phyloP scores from a whole-genome alignment of 208 protist species.

The Leishmania gerbilli region DNA sequence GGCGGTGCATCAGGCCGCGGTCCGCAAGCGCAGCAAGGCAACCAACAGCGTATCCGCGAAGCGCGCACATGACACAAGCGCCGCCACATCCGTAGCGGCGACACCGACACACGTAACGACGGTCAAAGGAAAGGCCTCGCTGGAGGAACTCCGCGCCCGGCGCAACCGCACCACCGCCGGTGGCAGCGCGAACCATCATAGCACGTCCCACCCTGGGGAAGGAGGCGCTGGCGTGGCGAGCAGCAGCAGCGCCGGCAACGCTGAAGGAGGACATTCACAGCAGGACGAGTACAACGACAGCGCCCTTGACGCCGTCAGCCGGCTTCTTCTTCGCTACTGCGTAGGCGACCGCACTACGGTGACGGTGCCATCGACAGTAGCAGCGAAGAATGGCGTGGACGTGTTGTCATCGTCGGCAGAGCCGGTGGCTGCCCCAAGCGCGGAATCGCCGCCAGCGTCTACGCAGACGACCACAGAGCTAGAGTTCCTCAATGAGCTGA shows the following conservation, averaged over 20 bases:
- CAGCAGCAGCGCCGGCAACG: slow-evolving; percentile 3
- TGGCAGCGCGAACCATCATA: background rate
- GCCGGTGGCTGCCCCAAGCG: background rate
- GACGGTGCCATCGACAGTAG: slow-evolving; percentile 9
- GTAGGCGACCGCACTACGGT: background rate
- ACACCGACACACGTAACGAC: slow-evolving; percentile 37
- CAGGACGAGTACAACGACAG: slow-evolving; percentile 35
- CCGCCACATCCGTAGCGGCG: slow-evolving; percentile 9
- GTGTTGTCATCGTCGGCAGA: background rate
- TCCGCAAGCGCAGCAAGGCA: slow-evolving; percentile 34
- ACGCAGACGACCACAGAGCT: slow-evolving; percentile 35
- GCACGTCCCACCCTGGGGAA: background rate
- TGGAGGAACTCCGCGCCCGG: slow-evolving; percentile 51
- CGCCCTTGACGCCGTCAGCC: slow-evolving; percentile 53
- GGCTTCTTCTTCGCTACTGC: slow-evolving; percentile 60
- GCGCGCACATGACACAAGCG: slow-evolving; percentile 16
- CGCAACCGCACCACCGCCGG: slow-evolving; percentile 37
- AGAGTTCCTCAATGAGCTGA: slow-evolving; percentile 42
- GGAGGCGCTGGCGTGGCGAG: background rate
- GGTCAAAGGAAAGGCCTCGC: slow-evolving; percentile 34
- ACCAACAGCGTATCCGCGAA: slow-evolving; percentile 21
- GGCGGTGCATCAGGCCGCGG: slow-evolving; percentile 24
- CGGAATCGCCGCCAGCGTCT: slow-evolving; percentile 12
- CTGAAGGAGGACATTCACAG: background rate
- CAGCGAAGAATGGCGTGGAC: slow-evolving; percentile 13